Percentiles rank a stretch among this genome's conserved stretches.
Evolutionary conservation across 192 early-diverging fungal genomes (phyloP).

Genomic region (Backusella sp.): DNA sequence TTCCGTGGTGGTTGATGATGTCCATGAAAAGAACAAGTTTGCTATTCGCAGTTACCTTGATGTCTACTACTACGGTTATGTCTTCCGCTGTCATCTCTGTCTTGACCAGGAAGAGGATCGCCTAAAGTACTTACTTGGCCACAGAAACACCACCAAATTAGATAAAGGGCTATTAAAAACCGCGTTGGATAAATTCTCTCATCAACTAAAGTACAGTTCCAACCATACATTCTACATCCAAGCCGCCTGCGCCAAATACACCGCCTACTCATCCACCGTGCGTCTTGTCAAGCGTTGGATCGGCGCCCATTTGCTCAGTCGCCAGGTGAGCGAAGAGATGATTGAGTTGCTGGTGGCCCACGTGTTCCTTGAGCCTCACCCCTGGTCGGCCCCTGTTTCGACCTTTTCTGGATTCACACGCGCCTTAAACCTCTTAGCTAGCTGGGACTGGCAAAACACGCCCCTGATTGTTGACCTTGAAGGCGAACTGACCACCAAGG

Average conservation of each 20-base stretch:
- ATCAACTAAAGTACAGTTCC: conserved; percentile 46
- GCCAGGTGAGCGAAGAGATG: conserved; percentile 69
- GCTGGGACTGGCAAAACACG: conserved; percentile 76
- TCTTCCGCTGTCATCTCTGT: conserved; percentile 80
- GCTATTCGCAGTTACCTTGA: conserved; percentile 60
- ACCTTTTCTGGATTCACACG: conserved; percentile 77
- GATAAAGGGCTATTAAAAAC: conserved; percentile 47
- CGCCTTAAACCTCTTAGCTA: conserved; percentile 66
- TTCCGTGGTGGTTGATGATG: conserved; percentile 50
- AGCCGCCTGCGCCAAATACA: conserved; percentile 71
- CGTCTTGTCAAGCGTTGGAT: conserved; percentile 92
- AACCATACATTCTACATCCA: conserved; percentile 67
- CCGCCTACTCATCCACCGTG: conserved; percentile 76
- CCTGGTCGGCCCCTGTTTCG: conserved; percentile 58
- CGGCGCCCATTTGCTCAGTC: conserved; percentile 74
- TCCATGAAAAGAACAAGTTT: conserved; percentile 45
- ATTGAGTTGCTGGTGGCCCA: conserved; percentile 74
- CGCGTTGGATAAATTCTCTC: conserved; percentile 49
- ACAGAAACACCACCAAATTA: conserved; percentile 43
- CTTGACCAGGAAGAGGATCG: conserved; percentile 68
- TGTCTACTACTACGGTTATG: conserved; percentile 70
- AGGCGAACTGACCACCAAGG: conserved; percentile 52
- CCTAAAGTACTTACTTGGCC: conserved; percentile 50
- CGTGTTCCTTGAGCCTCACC: conserved; percentile 67
- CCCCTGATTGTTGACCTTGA: conserved; percentile 80